Evolutionary conservation across 352 stramenopile species (phyloP), one percentile per base, ranked within the genome.

Genomic region (Phytopythium oedochilum): DNA sequence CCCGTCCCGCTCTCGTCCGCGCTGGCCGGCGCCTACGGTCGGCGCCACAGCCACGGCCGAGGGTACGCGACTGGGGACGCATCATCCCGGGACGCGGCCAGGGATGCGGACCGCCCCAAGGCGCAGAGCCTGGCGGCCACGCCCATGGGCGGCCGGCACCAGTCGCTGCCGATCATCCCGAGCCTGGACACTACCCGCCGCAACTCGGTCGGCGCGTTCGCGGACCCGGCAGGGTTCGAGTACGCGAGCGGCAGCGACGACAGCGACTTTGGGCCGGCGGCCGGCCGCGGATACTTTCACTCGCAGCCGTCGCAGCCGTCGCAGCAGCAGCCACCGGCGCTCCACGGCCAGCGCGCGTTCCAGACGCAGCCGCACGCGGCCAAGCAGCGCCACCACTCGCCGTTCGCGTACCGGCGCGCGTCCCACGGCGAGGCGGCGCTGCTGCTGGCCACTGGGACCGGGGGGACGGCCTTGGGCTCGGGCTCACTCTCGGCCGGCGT

Each of bases 141-240:
- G 20, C 32, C 49, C 0, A 59, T 56, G n/a, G 58, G 58, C 22
- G 68, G 55, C 1, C 73, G 76, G 17, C 69, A 87, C 47, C 57
- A 75, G 51, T 90, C 80, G 36, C 57, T 89, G 22, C 80, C 78
- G 0, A 36, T 80, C 22, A 76, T 87, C 59, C 75, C 70, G 8
- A 88, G 66, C 49, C 71, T 83, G 42, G 73, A 79, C 44, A 69
- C 53, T 9, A 20, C 17, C 18, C 46, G 45, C 10, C 44, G 32
- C 28, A 42, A 26, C 34, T 46, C 23, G 20, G 34, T 53, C 22
- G 45, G 42, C 32, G 48, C 48, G 31, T 44, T 54, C 20, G 31
- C 15, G 32, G 4, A 22, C 22, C 20, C 28, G 20, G 29, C 29
- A 28, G 20, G 29, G 7, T n/a, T n/a, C n/a, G n/a, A n/a, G n/a